Conservation (phyloP, 2,329 filamentous ascomycete genomes). For the Aspergillus costaricaensis region DNA sequence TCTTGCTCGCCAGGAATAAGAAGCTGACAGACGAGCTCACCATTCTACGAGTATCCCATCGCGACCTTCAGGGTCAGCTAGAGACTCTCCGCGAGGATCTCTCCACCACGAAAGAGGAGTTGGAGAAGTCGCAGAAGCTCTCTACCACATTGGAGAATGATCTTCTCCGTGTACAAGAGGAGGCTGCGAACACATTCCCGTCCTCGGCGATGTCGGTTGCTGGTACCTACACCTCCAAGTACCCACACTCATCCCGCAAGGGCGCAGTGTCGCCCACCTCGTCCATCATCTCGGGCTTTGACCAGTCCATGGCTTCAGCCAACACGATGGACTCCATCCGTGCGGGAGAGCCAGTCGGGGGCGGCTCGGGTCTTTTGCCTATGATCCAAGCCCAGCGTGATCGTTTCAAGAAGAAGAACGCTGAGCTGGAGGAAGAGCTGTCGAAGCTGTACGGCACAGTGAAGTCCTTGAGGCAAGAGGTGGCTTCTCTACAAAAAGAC, state of each 20-base stretch:
- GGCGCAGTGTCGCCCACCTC: conserved; percentile 84
- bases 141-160: conserved; percentile 92
- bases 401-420: conserved; percentile 95
- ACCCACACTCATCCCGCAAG: conserved; percentile 71
- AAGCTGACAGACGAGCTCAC: conserved; percentile 94
- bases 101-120: conserved; percentile 77
- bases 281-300: conserved; percentile 97
- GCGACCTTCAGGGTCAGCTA: conserved; percentile 80
- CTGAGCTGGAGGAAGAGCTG: conserved; percentile 85
- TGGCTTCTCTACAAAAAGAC: conserved; percentile 90
- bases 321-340: conserved; percentile 61
- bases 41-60: conserved; percentile 87
- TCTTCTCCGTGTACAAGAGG: conserved; percentile 80
- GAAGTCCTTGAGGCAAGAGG: conserved; percentile 83
- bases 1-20: conserved; percentile 90
- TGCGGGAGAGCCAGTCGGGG: conserved; percentile 67
- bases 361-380: conserved; percentile 85
- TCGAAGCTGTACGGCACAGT: conserved; percentile 80
- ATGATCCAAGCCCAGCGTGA: conserved; percentile 99
- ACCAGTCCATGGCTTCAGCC: conserved; percentile 60
- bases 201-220: conserved; percentile 86
- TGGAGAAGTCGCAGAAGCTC: conserved; percentile 80
- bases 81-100: conserved; percentile 81
- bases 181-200: conserved; percentile 79
- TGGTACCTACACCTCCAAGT: conserved; percentile 82